Percentiles rank a stretch among this genome's conserved stretches.
Conservation (phyloP, 2,329 filamentous ascomycete species). For the Pseudocercospora cruenta region DNA sequence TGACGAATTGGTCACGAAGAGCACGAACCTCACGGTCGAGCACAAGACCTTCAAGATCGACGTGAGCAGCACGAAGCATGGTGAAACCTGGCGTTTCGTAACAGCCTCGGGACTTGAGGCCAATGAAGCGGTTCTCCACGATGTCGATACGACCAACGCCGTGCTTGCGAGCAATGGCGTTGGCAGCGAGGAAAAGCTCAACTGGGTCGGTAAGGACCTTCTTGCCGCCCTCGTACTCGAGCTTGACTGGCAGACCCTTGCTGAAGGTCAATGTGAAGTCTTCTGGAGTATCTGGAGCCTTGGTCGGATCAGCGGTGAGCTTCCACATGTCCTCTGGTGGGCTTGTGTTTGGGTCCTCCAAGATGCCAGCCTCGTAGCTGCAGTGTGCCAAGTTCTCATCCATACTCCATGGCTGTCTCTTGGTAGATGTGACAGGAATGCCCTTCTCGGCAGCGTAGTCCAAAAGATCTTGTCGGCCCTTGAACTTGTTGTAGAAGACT, state of each 20-base stretch:
- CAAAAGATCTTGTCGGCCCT: conserved; percentile 71
- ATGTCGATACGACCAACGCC: conserved; percentile 83
- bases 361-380: conserved; percentile 77
- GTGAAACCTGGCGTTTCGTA: conserved; percentile 70
- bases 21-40: conserved; percentile 70
- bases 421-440: conserved; percentile 74
- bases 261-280: conserved; percentile 74
- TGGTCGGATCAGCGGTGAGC: conserved; percentile 65
- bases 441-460: conserved; percentile 69
- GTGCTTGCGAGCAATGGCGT: conserved; percentile 70
- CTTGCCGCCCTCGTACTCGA: conserved; percentile 58
- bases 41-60: conserved; percentile 68
- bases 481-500: conserved; percentile 71
- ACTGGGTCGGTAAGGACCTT: conserved; percentile 70
- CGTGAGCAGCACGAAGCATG: conserved; percentile 59
- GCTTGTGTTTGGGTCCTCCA: conserved; percentile 67
- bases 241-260: conserved; percentile 73
- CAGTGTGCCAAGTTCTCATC: conserved; percentile 76
- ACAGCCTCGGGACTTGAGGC: conserved; percentile 78
- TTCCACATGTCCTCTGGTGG: conserved; percentile 82
- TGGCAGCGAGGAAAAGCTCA: conserved; percentile 72
- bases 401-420: conserved; percentile 71
- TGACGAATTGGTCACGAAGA: conserved; percentile 72
- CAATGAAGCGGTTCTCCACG: conserved; percentile 79
- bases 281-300: conserved; percentile 70